Evolutionary conservation across 2,329 filamentous ascomycete species (phyloP).

Genomic region (Aspergillus unguis): DNA sequence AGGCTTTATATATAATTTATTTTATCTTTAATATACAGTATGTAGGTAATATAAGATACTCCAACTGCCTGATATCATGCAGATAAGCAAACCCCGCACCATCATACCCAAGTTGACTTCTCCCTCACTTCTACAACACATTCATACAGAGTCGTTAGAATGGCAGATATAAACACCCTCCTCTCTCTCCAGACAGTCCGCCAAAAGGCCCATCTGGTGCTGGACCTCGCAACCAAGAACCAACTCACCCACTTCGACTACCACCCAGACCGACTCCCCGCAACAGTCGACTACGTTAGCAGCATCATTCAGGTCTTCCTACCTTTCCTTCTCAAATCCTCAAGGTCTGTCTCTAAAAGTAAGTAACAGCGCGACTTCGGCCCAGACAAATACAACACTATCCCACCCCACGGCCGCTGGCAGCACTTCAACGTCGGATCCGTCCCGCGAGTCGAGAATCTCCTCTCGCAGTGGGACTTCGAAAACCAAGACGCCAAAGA

Average conservation of each 20-base stretch:
- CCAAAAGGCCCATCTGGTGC: constrained; percentile 24
- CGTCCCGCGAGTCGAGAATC: constrained; percentile 47
- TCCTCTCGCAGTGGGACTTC: constrained; percentile 48
- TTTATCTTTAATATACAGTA: not conserved
- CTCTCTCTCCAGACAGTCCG: constrained; percentile 31
- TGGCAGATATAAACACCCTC: constrained; percentile 5
- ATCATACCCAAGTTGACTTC: not conserved
- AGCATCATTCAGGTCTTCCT: constrained; percentile 42
- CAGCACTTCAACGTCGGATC: constrained; percentile 62
- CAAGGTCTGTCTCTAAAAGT: not conserved
- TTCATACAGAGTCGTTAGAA: not conserved
- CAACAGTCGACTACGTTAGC: constrained; percentile 44
- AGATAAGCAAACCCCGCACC: not conserved
- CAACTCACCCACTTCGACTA: constrained; percentile 45
- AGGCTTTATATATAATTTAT: not conserved
- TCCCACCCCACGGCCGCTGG: constrained; percentile 58
- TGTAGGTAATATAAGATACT: too few species aligned
- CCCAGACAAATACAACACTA: constrained; percentile 45
- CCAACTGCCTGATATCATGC: too few species aligned
- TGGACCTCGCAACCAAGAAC: constrained; percentile 38
- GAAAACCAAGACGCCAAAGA: constrained; percentile 45
- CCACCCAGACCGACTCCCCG: constrained; percentile 36
- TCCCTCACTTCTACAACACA: not conserved
- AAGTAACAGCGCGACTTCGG: constrained; percentile 50
- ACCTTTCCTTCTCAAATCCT: not conserved